Conservation (phyloP, 441 rosid genomes). For the Adansonia grandidieri region DNA sequence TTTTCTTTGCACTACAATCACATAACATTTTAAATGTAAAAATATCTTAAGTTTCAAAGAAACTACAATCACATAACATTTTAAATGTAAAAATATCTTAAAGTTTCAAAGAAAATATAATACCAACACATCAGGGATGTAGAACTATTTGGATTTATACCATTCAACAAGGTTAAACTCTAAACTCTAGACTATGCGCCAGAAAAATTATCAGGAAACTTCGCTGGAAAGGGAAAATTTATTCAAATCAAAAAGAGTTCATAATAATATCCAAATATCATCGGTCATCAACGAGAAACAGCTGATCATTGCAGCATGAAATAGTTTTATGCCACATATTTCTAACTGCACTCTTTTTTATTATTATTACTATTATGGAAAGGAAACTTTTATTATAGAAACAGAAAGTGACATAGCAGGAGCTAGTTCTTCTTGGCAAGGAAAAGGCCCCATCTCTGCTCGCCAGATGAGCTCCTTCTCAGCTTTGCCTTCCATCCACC, state of each 20-base stretch:
- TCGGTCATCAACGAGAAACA: background rate
- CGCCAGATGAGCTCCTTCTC: constrained; percentile 69
- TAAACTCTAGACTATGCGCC: background rate
- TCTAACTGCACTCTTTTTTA: background rate
- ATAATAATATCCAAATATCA: background rate
- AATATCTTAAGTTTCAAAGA: too few relatives aligned
- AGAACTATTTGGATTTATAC: background rate
- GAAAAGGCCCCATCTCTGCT: constrained; percentile 92
- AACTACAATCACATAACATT: too few relatives aligned
- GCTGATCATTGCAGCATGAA: background rate
- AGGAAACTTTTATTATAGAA: background rate
- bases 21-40: too few relatives aligned
- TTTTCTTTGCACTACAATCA: too few relatives aligned
- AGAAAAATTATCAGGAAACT: background rate
- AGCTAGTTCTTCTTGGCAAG: constrained; percentile 59
- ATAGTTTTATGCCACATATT: background rate
- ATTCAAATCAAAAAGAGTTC: background rate
- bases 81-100: too few relatives aligned
- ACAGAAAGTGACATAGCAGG: constrained; percentile 1
- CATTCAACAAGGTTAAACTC: background rate
- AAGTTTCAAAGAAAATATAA: background rate
- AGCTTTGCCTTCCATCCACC: constrained; percentile 95
- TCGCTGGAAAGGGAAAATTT: background rate
- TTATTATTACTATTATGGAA: background rate
- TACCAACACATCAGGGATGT: background rate